These are phyloP conservation scores for Penicillium thymicola DNA, from an alignment of 2,329 filamentous ascomycete genomes.

Conservation along the genomic window DNA sequence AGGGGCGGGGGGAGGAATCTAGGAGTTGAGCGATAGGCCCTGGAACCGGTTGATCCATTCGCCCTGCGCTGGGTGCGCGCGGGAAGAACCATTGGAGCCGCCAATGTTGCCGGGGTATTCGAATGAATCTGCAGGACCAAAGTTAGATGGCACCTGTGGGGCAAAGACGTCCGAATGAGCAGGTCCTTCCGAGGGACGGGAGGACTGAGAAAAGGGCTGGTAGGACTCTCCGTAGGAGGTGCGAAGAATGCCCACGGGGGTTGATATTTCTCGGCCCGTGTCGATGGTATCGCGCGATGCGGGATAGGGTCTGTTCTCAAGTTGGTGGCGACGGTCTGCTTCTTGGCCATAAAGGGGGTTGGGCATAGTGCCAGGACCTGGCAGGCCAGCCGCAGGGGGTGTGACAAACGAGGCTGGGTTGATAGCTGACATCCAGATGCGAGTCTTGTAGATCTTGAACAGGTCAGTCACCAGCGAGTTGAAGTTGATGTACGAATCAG, in stretches of 20 bases:
- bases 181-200: slow-evolving; percentile 32
- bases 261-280: slow-evolving; percentile 27
- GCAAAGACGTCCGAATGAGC: slow-evolving; percentile 37
- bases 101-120: slow-evolving; percentile 37
- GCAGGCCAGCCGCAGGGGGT: slow-evolving; percentile 64
- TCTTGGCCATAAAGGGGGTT: slow-evolving; percentile 57
- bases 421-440: slow-evolving; percentile 99
- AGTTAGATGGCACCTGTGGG: slow-evolving; percentile 29
- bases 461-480: slow-evolving; percentile 95
- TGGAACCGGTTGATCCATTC: slow-evolving; percentile 67
- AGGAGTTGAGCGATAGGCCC: slow-evolving; percentile 67
- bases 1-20: slow-evolving; percentile 2
- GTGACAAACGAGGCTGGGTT: slow-evolving; percentile 94
- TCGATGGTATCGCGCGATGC: slow-evolving; percentile 32
- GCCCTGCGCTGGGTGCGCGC: slow-evolving; percentile 36
- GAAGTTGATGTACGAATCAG: slow-evolving; percentile 98
- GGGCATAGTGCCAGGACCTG: slow-evolving; percentile 65
- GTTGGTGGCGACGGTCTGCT: slow-evolving; percentile 42
- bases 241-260: slow-evolving; percentile 30
- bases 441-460: slow-evolving; percentile 98
- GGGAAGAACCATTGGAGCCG: slow-evolving; percentile 33
- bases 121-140: slow-evolving; percentile 39
- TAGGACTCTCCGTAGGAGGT: slow-evolving; percentile 38
- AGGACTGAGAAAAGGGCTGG: slow-evolving; percentile 33
- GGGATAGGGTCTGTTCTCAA: slow-evolving; percentile 32